phyloP scores from a whole-genome alignment of 2,329 filamentous ascomycete genomes.

The Aspergillus glaucus region DNA sequence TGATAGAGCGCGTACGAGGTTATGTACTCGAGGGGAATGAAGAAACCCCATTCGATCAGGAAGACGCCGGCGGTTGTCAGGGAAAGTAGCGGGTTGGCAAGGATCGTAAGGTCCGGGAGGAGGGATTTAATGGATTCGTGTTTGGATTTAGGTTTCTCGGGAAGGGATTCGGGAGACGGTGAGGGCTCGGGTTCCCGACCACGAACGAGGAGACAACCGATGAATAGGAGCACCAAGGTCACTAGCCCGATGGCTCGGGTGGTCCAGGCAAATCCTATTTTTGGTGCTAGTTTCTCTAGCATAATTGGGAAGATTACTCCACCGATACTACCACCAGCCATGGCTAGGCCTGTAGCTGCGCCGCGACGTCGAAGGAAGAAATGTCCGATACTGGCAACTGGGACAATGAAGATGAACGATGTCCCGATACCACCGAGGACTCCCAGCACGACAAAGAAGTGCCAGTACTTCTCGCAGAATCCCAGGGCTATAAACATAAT shows the following conservation, averaged over 20 bases:
- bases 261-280: conserved; percentile 29
- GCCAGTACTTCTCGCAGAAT: conserved; percentile 31
- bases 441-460: conserved; percentile 36
- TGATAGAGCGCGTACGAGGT: conserved; percentile 14
- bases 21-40: conserved; percentile 20
- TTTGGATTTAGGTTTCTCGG: conserved; percentile 1
- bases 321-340: conserved; percentile 26
- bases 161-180: not conserved
- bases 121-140: not conserved
- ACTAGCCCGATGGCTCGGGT: conserved; percentile 34
- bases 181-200: not conserved
- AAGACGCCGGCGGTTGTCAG: conserved; percentile 15
- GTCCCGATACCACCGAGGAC: conserved; percentile 34
- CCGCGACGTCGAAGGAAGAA: conserved; percentile 29
- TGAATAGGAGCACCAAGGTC: conserved; percentile 23
- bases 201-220: conserved; percentile 10
- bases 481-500: conserved; percentile 7
- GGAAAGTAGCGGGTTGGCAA: conserved; percentile 9
- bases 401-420: conserved; percentile 33
- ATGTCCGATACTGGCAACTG: conserved; percentile 17
- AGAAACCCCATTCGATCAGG: conserved; percentile 18
- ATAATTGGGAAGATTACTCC: conserved; percentile 29
- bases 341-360: conserved; percentile 28
- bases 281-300: conserved; percentile 18
- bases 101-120: conserved; percentile 15